A percentile compares a stretch with the other conserved stretches of the same genome.
Evolutionary conservation across 2,329 filamentous ascomycete genomes (phyloP).

Genomic region (Periconia sp.): DNA sequence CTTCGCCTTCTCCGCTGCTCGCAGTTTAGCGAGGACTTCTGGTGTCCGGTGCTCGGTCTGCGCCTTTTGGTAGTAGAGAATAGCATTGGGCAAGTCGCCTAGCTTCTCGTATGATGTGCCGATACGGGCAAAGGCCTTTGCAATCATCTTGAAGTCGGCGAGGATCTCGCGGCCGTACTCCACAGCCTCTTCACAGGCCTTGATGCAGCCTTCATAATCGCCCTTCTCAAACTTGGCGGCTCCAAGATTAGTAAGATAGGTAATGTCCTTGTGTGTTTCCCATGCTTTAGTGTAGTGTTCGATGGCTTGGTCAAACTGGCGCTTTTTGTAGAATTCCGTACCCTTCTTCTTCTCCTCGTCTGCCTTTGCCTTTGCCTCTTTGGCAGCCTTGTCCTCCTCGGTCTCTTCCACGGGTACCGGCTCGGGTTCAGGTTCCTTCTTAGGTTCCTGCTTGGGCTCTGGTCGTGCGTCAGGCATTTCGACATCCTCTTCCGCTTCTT

Average conservation of each 20-base stretch:
- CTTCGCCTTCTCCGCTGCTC: constrained; percentile 86
- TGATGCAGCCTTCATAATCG: constrained; percentile 86
- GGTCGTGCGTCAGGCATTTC: constrained; percentile 76
- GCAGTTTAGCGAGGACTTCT: constrained; percentile 90
- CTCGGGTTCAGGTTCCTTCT: constrained; percentile 55
- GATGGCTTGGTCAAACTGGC: constrained; percentile 93
- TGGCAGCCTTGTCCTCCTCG: constrained; percentile 82
- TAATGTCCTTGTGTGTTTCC: constrained; percentile 94
- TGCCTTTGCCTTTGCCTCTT: constrained; percentile 89
- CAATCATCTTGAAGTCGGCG: constrained; percentile 97
- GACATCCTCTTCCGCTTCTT: constrained; percentile 72
- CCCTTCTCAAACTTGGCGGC: constrained; percentile 97
- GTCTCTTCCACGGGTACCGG: constrained; percentile 73
- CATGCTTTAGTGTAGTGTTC: constrained; percentile 94
- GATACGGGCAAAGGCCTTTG: constrained; percentile 96
- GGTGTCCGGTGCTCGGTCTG: constrained; percentile 96
- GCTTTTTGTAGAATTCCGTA: constrained; percentile 97
- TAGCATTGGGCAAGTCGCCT: constrained; percentile 77
- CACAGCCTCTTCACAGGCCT: constrained; percentile 84
- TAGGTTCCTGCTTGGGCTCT: constrained; percentile 61
- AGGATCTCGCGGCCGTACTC: constrained; percentile 88
- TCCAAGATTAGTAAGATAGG: constrained; percentile 94
- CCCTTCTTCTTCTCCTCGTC: constrained; percentile 95
- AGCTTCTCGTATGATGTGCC: constrained; percentile 92
- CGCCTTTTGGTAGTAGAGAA: constrained; percentile 90